Conservation (phyloP, 805 yeast species). For the Candida methanosorbosa region DNA sequence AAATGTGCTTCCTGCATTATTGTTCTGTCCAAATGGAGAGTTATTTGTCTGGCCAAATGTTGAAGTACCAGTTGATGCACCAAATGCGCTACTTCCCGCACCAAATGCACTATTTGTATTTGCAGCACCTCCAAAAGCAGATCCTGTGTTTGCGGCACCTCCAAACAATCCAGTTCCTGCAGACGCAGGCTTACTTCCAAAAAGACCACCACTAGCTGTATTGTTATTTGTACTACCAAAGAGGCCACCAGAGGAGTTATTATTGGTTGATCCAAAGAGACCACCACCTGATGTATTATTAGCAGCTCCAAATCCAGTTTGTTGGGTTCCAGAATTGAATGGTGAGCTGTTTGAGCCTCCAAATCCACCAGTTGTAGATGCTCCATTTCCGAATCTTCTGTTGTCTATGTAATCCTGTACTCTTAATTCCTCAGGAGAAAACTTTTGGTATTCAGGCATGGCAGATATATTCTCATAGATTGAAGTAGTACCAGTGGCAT, state of each 20-base stretch:
- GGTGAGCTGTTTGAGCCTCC: conserved; percentile 25
- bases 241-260: conserved; percentile 20
- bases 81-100: conserved; percentile 11
- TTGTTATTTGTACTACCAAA: conserved; percentile 29
- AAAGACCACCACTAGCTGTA: conserved; percentile 8
- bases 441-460: conserved; percentile 86
- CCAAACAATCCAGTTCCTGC: conserved; percentile 27
- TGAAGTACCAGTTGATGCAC: conserved; percentile 11
- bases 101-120: conserved; percentile 7
- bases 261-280: conserved; percentile 20
- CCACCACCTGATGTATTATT: conserved; percentile 17
- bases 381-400: conserved; percentile 46
- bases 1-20: conserved; percentile 11
- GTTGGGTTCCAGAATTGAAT: conserved; percentile 11
- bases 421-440: conserved; percentile 82
- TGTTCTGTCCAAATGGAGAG: conserved; percentile 15
- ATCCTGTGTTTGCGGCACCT: conserved; percentile 1
- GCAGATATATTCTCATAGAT: conserved; percentile 67
- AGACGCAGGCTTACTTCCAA: conserved; percentile 10
- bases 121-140: background rate
- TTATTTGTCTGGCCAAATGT: conserved; percentile 11
- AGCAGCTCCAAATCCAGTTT: conserved; percentile 22
- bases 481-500: conserved; percentile 40
- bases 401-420: conserved; percentile 77
- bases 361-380: conserved; percentile 20